Evolutionary conservation across 108 stramenopile genomes (phyloP).

Genomic region (Heterococcus sp.): DNA sequence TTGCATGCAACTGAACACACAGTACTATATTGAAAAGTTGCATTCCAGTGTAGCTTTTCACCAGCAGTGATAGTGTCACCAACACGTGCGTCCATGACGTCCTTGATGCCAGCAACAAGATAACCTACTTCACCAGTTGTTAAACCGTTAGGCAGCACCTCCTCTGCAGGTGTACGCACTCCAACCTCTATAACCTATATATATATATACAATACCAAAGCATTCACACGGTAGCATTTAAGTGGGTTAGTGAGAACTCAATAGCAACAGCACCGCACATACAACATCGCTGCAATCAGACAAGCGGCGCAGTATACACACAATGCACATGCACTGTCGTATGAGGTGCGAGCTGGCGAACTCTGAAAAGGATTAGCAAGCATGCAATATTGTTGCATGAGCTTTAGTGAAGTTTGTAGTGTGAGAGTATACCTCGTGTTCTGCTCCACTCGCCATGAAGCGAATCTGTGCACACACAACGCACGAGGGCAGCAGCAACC

Average conservation of each 20-base stretch:
- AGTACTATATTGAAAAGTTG: too few relatives aligned
- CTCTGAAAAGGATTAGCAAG: not conserved
- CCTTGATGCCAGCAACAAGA: conserved; percentile 77
- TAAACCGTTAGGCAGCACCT: conserved; percentile 63
- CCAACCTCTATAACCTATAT: conserved; percentile 86
- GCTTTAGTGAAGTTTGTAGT: not conserved
- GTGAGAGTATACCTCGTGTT: conserved; percentile 15
- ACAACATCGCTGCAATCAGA: not conserved
- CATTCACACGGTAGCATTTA: not conserved
- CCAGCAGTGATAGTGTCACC: conserved; percentile 73
- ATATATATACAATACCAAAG: not conserved
- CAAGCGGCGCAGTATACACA: not conserved
- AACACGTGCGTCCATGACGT: conserved; percentile 82
- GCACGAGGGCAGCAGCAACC: not conserved
- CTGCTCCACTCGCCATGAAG: conserved; percentile 44
- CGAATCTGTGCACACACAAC: conserved; percentile 4
- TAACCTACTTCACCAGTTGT: conserved; percentile 88
- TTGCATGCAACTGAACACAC: too few relatives aligned
- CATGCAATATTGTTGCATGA: not conserved
- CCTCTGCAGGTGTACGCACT: conserved; percentile 69
- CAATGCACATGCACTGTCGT: not conserved
- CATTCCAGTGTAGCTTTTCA: too few relatives aligned
- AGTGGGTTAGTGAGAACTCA: not conserved
- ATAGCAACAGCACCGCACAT: not conserved
- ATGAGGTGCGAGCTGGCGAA: not conserved